A percentile compares a stretch with the other conserved stretches of the same genome.
phyloP scores from a whole-genome alignment of 352 stramenopile species.

The Blastocystis sp. region DNA sequence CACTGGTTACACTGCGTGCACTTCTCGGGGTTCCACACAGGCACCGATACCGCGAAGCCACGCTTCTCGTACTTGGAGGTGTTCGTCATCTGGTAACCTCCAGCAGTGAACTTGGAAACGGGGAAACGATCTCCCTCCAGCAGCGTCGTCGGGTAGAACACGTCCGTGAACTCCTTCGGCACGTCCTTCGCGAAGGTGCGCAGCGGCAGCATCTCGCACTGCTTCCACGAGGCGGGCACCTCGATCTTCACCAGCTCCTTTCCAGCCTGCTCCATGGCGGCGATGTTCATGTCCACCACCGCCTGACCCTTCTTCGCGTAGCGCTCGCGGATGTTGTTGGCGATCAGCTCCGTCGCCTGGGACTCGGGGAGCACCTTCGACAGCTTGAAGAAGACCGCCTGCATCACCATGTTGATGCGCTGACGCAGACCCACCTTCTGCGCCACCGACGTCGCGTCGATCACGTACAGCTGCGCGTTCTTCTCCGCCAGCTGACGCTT shows the following conservation, averaged over 20 bases:
- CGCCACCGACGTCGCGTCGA: constrained; percentile 29
- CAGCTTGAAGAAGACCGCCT: no score
- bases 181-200: constrained; percentile 60
- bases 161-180: constrained; percentile 61
- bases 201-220: constrained; percentile 59
- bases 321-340: no score
- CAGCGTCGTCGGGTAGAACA: constrained; percentile 59
- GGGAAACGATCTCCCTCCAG: constrained; percentile 64
- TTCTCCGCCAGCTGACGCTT: no score
- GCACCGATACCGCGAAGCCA: constrained; percentile 60
- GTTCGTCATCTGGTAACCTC: constrained; percentile 62
- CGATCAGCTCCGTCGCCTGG: no score
- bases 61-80: no score
- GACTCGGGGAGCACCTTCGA: no score
- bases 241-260: constrained; percentile 48
- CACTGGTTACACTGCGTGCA: constrained; percentile 68
- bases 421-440: constrained; percentile 61
- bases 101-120: constrained; percentile 64
- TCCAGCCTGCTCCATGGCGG: not conserved
- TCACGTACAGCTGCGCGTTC: constrained; percentile 28
- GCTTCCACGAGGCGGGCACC: constrained; percentile 61
- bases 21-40: constrained; percentile 59
- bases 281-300: constrained; percentile 43
- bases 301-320: constrained; percentile 17
- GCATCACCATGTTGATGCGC: constrained; percentile 66